Evolutionary conservation across 495 filamentous ascomycete species (phyloP).

Genomic region (Penicillium arizonense): DNA sequence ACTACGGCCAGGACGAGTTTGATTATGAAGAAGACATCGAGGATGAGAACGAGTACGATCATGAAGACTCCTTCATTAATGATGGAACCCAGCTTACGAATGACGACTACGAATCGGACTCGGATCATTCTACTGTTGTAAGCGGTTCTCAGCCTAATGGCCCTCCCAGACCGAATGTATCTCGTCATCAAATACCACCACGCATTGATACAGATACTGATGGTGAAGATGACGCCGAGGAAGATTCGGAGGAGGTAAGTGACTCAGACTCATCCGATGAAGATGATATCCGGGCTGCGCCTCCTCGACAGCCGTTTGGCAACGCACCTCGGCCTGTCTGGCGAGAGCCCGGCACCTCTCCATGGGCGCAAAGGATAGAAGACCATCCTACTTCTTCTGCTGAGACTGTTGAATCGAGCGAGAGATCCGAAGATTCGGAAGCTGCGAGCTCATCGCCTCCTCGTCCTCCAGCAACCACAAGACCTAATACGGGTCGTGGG

Average conservation of each 20-base stretch:
- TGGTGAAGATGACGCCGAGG: background rate
- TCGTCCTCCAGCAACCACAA: background rate
- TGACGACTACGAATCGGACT: conserved; percentile 1
- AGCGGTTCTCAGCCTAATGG: background rate
- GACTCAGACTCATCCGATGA: conserved; percentile 10
- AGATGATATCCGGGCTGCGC: background rate
- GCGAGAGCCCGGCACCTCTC: background rate
- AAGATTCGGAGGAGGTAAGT: background rate
- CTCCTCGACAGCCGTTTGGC: background rate
- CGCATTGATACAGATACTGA: background rate
- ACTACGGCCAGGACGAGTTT: conserved; percentile 14
- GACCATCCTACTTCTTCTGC: background rate
- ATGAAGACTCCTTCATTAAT: conserved; percentile 43
- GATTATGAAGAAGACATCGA: conserved; percentile 24
- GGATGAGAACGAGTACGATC: conserved; percentile 33
- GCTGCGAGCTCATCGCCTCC: background rate
- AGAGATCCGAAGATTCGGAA: background rate
- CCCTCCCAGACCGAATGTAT: background rate
- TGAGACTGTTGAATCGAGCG: background rate
- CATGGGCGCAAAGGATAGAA: background rate
- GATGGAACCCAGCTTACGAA: conserved; percentile 26
- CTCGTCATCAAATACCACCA: no score
- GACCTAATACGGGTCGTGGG: background rate
- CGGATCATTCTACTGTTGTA: conserved; percentile 3
- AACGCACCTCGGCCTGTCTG: no score